These are phyloP conservation scores for Metschnikowia bowlesiae DNA, from an alignment of 805 yeast genomes.

Conservation along the genomic window DNA sequence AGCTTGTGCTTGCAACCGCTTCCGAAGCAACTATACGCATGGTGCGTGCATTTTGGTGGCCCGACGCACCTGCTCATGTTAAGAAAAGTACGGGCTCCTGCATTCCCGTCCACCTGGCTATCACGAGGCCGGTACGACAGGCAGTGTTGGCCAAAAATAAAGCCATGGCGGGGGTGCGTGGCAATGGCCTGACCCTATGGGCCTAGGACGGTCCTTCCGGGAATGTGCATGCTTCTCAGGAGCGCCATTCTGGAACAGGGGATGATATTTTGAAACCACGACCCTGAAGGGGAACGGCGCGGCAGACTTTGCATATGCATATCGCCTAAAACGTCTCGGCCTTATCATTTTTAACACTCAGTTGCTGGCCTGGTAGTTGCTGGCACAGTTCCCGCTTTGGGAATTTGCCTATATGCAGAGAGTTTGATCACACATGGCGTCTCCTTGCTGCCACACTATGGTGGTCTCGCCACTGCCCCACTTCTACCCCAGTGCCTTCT, in stretches of 20 bases:
- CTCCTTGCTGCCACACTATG: neutral
- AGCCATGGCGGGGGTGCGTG: neutral
- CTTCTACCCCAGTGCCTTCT: neutral
- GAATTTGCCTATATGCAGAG: neutral
- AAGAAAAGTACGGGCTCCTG: neutral
- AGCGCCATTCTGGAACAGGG: too few species aligned
- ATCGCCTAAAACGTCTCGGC: neutral
- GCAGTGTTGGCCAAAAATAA: too few species aligned
- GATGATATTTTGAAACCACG: neutral
- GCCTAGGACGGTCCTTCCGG: neutral
- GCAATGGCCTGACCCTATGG: neutral
- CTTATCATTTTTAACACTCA: neutral
- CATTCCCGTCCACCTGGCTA: neutral
- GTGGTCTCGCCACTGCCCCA: neutral
- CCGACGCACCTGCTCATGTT: neutral
- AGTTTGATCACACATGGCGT: neutral
- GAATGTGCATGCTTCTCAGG: neutral
- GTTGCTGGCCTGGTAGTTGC: neutral
- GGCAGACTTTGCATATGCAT: neutral
- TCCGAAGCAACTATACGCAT: neutral
- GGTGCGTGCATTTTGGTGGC: neutral
- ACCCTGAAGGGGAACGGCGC: neutral
- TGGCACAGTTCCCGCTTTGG: neutral
- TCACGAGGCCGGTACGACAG: too few species aligned
- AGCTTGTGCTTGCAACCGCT: too few species aligned